A percentile compares a stretch with the other conserved stretches of the same genome.
These are phyloP conservation scores for Flaveria brownii DNA, from an alignment of 129 eudicot genomes.

Conservation along the genomic window DNA sequence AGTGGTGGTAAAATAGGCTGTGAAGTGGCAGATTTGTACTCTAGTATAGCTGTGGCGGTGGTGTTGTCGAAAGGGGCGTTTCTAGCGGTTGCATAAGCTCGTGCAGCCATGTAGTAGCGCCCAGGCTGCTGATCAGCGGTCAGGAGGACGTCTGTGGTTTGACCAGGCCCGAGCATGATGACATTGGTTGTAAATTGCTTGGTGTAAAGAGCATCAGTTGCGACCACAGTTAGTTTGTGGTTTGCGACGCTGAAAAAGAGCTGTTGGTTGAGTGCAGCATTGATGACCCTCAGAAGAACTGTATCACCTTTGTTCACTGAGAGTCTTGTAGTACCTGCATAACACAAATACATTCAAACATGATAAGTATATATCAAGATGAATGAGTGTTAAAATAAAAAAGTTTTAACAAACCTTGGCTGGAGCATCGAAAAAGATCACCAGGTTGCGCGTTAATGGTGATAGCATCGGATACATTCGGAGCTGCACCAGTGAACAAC, in stretches of 20 bases:
- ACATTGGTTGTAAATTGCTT: constrained; percentile 50
- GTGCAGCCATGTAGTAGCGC: constrained; percentile 60
- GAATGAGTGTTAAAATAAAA: not conserved
- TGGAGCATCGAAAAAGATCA: constrained; percentile 58
- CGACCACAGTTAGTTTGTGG: constrained; percentile 62
- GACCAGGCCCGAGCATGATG: constrained; percentile 70
- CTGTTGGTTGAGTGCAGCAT: constrained; percentile 64
- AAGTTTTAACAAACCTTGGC: constrained; percentile 42
- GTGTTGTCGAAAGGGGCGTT: constrained; percentile 60
- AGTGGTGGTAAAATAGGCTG: constrained; percentile 50
- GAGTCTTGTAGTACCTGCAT: constrained; percentile 48
- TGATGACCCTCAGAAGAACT: constrained; percentile 58
- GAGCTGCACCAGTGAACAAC: constrained; percentile 59
- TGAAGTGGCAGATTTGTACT: constrained; percentile 36
- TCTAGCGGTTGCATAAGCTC: constrained; percentile 47
- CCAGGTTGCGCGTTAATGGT: constrained; percentile 87
- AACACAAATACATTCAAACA: not conserved
- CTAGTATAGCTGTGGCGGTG: constrained; percentile 59
- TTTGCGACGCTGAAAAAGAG: constrained; percentile 62
- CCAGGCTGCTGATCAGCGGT: constrained; percentile 51
- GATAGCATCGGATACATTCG: constrained; percentile 71
- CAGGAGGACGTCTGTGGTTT: constrained; percentile 57
- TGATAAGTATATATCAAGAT: not conserved
- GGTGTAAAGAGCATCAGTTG: constrained; percentile 52
- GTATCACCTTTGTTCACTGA: constrained; percentile 48